These are phyloP conservation scores for Fusarium annulatum DNA, from an alignment of 2,329 filamentous ascomycete genomes.

Conservation along the genomic window DNA sequence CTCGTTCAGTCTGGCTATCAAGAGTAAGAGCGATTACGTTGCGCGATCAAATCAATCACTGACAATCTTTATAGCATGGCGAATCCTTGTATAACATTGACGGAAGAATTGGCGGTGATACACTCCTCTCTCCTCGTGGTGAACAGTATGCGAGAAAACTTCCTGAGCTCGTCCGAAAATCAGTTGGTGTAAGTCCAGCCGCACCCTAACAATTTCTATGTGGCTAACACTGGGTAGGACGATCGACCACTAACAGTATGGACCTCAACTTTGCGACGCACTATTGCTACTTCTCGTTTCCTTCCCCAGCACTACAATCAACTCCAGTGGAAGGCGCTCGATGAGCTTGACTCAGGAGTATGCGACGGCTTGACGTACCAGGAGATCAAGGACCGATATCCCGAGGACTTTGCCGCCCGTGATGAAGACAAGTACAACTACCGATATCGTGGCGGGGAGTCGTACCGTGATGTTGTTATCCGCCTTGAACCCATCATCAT, in stretches of 20 bases:
- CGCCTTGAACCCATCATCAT: slow-evolving; percentile 99
- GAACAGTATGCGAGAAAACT: slow-evolving; percentile 88
- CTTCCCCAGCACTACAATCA: slow-evolving; percentile 88
- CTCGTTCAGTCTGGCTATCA: slow-evolving; percentile 95
- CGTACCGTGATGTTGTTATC: slow-evolving; percentile 95
- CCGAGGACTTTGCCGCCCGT: slow-evolving; percentile 93
- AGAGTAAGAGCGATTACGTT: slow-evolving; percentile 68
- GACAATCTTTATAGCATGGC: slow-evolving; percentile 73
- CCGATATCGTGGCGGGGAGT: slow-evolving; percentile 95
- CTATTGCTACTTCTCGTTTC: slow-evolving; percentile 89
- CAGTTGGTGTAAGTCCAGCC: slow-evolving; percentile 76
- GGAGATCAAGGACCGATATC: slow-evolving; percentile 90
- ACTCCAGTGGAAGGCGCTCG: slow-evolving; percentile 97
- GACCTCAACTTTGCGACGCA: slow-evolving; percentile 77
- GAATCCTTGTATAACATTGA: slow-evolving; percentile 93
- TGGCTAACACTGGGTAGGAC: slow-evolving; percentile 55
- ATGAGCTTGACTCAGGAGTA: slow-evolving; percentile 95
- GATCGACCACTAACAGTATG: slow-evolving; percentile 71
- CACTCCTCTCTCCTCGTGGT: slow-evolving; percentile 85
- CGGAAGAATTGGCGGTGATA: slow-evolving; percentile 93
- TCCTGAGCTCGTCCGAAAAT: slow-evolving; percentile 85
- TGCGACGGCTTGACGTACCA: slow-evolving; percentile 97
- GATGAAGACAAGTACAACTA: slow-evolving; percentile 99
- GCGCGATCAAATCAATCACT: background rate
- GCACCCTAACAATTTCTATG: background rate